These are phyloP conservation scores for Dacryopinax primogenitus DNA, from an alignment of 768 basidiomycete species.

Conservation along the genomic window DNA sequence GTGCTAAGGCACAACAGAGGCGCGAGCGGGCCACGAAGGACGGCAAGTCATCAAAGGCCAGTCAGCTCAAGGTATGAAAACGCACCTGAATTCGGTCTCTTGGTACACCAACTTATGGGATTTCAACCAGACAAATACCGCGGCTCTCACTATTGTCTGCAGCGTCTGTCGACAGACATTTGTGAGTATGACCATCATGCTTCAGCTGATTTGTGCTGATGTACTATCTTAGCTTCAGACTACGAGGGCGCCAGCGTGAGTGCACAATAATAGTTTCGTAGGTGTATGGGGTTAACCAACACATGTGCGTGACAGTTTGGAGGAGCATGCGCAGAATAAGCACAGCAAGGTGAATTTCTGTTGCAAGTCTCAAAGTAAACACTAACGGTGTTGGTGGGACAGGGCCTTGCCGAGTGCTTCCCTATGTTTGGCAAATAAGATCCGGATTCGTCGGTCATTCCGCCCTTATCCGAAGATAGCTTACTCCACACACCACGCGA, in stretches of 20 bases:
- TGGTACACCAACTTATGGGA: background rate
- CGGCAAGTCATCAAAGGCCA: background rate
- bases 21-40: background rate
- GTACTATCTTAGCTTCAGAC: background rate
- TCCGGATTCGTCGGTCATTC: constrained; percentile 5
- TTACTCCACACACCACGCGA: background rate
- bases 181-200: background rate
- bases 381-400: background rate
- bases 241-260: background rate
- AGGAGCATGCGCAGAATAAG: constrained; percentile 5
- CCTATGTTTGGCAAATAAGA: constrained; percentile 4
- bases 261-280: background rate
- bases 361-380: background rate
- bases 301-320: background rate
- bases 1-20: background rate
- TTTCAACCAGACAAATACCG: background rate
- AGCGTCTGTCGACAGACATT: background rate
- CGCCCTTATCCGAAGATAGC: constrained; percentile 1
- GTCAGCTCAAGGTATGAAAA: constrained; percentile 6
- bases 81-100: too few species aligned
- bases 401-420: constrained; percentile 4
- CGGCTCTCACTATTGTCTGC: constrained; percentile 1
- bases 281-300: background rate
- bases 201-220: background rate
- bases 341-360: constrained; percentile 3